phyloP scores from a whole-genome alignment of 176 grass and related monocot genomes.

The Cymbopogon citratus region DNA sequence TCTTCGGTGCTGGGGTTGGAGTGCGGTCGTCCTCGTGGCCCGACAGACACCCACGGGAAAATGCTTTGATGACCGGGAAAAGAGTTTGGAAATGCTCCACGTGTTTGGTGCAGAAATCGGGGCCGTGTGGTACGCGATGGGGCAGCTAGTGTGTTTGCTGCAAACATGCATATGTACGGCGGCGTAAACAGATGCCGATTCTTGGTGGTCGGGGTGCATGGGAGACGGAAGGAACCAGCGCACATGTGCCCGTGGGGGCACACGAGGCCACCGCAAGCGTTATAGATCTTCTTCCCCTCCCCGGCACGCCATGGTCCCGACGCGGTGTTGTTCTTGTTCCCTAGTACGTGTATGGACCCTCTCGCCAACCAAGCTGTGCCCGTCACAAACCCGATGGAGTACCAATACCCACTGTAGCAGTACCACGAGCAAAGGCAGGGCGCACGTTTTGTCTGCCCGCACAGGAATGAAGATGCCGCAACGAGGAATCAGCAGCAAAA shows the following conservation, averaged over 20 bases:
- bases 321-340: not conserved
- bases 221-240: conserved; percentile 15
- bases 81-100: not conserved
- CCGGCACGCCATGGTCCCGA: not conserved
- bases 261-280: not conserved
- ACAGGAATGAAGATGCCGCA: not conserved
- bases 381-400: not conserved
- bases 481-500: not conserved
- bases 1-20: not conserved
- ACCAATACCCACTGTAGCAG: not conserved
- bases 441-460: conserved; percentile 23
- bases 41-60: not conserved
- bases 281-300: not conserved
- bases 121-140: not conserved
- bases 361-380: conserved; percentile 8
- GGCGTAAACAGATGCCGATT: conserved; percentile 10
- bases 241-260: conserved; percentile 22
- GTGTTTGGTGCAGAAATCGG: not conserved
- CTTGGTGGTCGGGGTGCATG: not conserved
- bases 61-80: not conserved
- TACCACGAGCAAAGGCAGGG: not conserved
- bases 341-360: not conserved
- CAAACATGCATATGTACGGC: conserved; percentile 12
- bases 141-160: not conserved
- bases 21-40: not conserved